Evolutionary conservation across 805 yeast genomes (phyloP).

Genomic region (Sungouiozyma ichnusensis): DNA sequence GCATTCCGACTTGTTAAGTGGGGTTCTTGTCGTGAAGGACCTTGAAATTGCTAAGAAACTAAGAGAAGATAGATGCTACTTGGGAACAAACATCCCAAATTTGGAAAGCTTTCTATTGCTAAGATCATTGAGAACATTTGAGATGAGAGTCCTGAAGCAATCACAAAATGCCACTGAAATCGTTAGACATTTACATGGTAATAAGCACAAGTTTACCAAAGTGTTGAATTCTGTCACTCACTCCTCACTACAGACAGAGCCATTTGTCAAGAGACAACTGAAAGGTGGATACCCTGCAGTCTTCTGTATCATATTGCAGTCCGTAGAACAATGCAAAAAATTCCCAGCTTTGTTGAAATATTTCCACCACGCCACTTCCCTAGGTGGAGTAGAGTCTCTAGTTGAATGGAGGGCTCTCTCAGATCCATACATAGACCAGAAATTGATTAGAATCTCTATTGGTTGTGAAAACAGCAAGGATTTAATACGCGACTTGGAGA

Average conservation of each 20-base stretch:
- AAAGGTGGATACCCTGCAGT: slow-evolving; percentile 64
- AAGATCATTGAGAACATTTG: slow-evolving; percentile 74
- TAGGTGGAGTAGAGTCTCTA: slow-evolving; percentile 86
- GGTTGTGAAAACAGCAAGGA: slow-evolving; percentile 76
- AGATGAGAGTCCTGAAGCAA: slow-evolving; percentile 60
- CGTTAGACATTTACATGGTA: slow-evolving; percentile 47
- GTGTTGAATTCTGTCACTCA: slow-evolving; percentile 48
- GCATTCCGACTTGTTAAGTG: slow-evolving; percentile 86
- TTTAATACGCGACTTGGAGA: slow-evolving; percentile 59
- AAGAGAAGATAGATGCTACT: slow-evolving; percentile 49
- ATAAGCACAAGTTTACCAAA: slow-evolving; percentile 36
- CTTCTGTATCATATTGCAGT: slow-evolving; percentile 49
- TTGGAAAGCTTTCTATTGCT: slow-evolving; percentile 65
- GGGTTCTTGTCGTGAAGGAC: slow-evolving; percentile 61
- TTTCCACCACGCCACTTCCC: slow-evolving; percentile 85
- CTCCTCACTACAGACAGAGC: slow-evolving; percentile 67
- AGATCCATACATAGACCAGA: slow-evolving; percentile 45
- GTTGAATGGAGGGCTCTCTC: slow-evolving; percentile 84
- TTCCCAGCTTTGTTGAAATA: slow-evolving; percentile 57
- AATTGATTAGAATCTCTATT: slow-evolving; percentile 61
- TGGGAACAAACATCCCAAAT: slow-evolving; percentile 75
- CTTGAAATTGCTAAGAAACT: slow-evolving; percentile 36
- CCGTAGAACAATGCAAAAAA: slow-evolving; percentile 44
- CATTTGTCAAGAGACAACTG: slow-evolving; percentile 54
- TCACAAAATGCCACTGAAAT: slow-evolving; percentile 49